Evolutionary conservation across 2,329 filamentous ascomycete species (phyloP).

Genomic region (Aurifilum marmelostoma): DNA sequence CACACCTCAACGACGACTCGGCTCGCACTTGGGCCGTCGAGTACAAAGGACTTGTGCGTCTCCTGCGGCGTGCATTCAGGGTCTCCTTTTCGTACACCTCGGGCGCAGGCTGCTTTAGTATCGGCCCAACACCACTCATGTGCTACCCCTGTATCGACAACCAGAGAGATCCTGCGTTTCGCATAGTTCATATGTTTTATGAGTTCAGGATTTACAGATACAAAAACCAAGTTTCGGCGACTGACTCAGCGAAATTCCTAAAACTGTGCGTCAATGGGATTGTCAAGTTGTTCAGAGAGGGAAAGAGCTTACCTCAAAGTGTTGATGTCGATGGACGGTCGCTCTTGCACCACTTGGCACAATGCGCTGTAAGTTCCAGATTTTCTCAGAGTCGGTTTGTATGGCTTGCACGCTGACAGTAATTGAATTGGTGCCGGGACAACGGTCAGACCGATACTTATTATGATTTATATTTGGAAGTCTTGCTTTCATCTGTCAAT

Average conservation of each 20-base stretch:
- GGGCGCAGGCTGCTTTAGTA: not conserved
- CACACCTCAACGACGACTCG: not conserved
- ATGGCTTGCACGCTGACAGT: not conserved
- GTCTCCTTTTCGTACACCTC: not conserved
- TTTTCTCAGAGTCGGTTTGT: too few species aligned
- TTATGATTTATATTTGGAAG: not conserved
- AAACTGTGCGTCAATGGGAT: not conserved
- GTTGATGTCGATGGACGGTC: not conserved
- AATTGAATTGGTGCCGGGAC: too few species aligned
- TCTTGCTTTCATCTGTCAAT: not conserved
- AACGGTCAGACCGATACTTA: not conserved
- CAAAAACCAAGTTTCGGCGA: accelerated
- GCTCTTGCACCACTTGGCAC: not conserved
- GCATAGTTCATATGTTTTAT: not conserved
- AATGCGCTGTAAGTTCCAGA: not conserved
- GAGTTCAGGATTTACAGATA: not conserved
- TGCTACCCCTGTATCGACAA: not conserved
- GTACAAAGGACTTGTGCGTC: not conserved
- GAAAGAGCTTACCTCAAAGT: not conserved
- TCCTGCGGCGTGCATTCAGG: not conserved
- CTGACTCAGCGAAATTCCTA: not conserved
- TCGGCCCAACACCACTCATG: not conserved
- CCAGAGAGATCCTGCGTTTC: not conserved
- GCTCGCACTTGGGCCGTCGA: not conserved
- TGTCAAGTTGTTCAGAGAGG: not conserved